phyloP scores from a whole-genome alignment of 2,329 filamentous ascomycete species.

The Aspergillus sp. region DNA sequence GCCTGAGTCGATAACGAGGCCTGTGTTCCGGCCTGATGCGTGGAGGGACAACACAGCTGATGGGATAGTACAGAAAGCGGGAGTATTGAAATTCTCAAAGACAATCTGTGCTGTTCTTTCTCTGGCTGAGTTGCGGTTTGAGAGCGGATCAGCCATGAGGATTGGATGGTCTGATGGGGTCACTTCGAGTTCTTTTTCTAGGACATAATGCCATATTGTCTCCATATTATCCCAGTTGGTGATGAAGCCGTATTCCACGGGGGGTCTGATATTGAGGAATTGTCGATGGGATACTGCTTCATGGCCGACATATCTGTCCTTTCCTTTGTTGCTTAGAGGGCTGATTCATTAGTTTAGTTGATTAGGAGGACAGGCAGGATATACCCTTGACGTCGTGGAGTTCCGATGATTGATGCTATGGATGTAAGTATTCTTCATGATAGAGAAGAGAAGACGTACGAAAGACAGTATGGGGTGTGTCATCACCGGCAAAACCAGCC shows the following conservation, averaged over 20 bases:
- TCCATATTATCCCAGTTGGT: slow-evolving; percentile 99
- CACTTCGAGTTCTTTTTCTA: slow-evolving; percentile 99
- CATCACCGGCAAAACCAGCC: slow-evolving; percentile 99
- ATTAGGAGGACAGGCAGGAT: slow-evolving; percentile 41
- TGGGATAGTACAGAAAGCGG: slow-evolving; percentile 99
- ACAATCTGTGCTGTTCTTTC: slow-evolving; percentile 99
- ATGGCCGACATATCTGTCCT: slow-evolving; percentile 99
- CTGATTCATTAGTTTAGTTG: slow-evolving; percentile 61
- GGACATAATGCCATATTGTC: slow-evolving; percentile 99
- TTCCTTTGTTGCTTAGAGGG: slow-evolving; percentile 99
- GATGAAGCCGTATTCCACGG: slow-evolving; percentile 99
- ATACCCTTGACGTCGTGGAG: slow-evolving; percentile 99
- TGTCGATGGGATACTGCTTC: slow-evolving; percentile 99
- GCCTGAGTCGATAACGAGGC: slow-evolving; percentile 99
- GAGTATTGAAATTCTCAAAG: slow-evolving; percentile 99
- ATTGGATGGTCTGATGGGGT: slow-evolving; percentile 99
- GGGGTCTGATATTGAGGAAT: slow-evolving; percentile 99
- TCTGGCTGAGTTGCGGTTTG: slow-evolving; percentile 99
- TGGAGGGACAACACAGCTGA: slow-evolving; percentile 99
- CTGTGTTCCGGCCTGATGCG: slow-evolving; percentile 99
- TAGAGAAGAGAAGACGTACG: slow-evolving; percentile 69
- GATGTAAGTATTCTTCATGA: slow-evolving; percentile 17
- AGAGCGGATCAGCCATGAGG: slow-evolving; percentile 96
- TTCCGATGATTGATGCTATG: slow-evolving; percentile 96
- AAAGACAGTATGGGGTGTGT: slow-evolving; percentile 99